phyloP scores from a whole-genome alignment of 139 green algal genomes.

The Chlamydomonas asymmetrica region DNA sequence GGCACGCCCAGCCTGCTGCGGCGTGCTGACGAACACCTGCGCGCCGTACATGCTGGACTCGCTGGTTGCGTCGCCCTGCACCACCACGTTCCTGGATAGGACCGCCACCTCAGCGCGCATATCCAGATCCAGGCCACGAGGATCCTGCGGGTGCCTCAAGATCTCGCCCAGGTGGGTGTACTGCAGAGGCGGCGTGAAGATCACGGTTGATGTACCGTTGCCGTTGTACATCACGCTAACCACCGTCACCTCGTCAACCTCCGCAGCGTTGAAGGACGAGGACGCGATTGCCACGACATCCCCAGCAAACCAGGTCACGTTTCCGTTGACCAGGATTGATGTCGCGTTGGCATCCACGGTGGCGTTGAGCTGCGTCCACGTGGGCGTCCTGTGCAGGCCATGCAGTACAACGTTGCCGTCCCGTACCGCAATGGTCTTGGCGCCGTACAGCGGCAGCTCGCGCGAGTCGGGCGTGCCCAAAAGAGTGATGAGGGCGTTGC shows the following conservation, averaged over 20 bases:
- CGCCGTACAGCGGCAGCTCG: slow-evolving; percentile 55
- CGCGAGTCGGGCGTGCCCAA: slow-evolving; percentile 23
- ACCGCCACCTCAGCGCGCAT: slow-evolving; percentile 33
- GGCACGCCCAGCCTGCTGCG: background rate
- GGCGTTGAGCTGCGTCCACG: slow-evolving; percentile 35
- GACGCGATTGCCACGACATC: slow-evolving; percentile 40
- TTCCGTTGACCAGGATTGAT: slow-evolving; percentile 19
- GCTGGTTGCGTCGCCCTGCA: slow-evolving; percentile 25
- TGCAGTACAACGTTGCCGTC: slow-evolving; percentile 41
- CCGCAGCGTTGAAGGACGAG: slow-evolving; percentile 21
- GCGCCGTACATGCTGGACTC: slow-evolving; percentile 22
- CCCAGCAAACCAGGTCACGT: slow-evolving; percentile 5
- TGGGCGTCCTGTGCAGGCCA: slow-evolving; percentile 37
- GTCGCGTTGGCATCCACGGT: slow-evolving; percentile 21
- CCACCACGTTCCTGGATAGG: slow-evolving; percentile 30
- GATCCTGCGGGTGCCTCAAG: background rate
- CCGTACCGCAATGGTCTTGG: slow-evolving; percentile 51
- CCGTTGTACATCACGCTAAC: background rate
- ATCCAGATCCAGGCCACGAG: slow-evolving; percentile 4
- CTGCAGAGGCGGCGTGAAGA: background rate
- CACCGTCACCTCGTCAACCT: slow-evolving; percentile 35
- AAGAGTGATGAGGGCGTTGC: slow-evolving; percentile 43
- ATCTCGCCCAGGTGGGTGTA: slow-evolving; percentile 35
- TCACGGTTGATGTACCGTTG: background rate
- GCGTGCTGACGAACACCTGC: slow-evolving; percentile 1